Percentiles rank a stretch among this genome's conserved stretches.
These are phyloP conservation scores for Penicillium lagena DNA, from an alignment of 495 filamentous ascomycete genomes.

Conservation along the genomic window DNA sequence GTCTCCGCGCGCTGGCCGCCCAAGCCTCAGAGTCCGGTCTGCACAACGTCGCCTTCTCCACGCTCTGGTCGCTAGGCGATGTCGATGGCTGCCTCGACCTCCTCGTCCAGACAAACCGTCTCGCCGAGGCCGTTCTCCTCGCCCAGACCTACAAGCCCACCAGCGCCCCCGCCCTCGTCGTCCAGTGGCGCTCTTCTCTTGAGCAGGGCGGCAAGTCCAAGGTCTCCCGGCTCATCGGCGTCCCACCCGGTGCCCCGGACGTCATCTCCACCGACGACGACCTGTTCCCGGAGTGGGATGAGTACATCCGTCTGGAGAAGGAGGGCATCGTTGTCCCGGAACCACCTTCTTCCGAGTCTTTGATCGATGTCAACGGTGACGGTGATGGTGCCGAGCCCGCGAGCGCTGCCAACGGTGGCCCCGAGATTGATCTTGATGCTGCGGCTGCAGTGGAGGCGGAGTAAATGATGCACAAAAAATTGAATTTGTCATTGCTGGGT, in stretches of 20 bases:
- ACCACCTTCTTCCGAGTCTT: constrained; percentile 35
- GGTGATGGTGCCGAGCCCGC: constrained; percentile 24
- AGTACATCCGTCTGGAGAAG: constrained; percentile 75
- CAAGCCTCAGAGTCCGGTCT: constrained; percentile 71
- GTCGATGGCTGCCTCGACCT: constrained; percentile 75
- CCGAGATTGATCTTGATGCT: constrained; percentile 20
- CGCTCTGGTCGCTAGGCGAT: constrained; percentile 82
- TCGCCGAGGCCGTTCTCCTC: constrained; percentile 83
- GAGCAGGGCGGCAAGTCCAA: constrained; percentile 78
- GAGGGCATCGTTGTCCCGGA: constrained; percentile 45
- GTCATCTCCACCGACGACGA: constrained; percentile 70
- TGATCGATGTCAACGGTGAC: constrained; percentile 43
- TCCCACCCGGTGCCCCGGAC: constrained; percentile 56
- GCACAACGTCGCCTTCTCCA: constrained; percentile 88
- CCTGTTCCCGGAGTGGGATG: constrained; percentile 93
- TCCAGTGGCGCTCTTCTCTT: constrained; percentile 71
- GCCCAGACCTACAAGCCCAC: constrained; percentile 92
- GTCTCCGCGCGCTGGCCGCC: constrained; percentile 61
- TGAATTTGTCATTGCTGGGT: background rate
- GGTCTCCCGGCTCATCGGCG: constrained; percentile 71
- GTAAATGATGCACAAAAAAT: constrained; percentile 13
- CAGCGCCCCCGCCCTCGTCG: constrained; percentile 58
- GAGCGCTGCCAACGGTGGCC: constrained; percentile 26
- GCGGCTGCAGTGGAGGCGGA: constrained; percentile 11
- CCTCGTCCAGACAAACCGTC: constrained; percentile 66